phyloP scores from a whole-genome alignment of 768 basidiomycete species.

The Gloeophyllum trabeum region DNA sequence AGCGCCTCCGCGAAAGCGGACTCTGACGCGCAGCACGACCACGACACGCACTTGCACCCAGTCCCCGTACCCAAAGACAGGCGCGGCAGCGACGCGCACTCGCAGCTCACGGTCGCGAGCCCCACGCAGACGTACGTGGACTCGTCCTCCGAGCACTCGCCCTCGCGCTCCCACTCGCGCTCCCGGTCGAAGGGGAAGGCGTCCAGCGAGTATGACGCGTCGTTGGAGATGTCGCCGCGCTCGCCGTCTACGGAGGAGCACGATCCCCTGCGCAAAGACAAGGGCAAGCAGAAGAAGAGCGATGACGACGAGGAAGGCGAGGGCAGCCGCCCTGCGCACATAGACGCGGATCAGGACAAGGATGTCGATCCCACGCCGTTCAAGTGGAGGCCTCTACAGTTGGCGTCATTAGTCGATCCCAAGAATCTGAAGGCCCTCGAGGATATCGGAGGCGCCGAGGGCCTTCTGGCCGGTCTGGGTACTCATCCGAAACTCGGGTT shows the following conservation, averaged over 20 bases:
- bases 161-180: conserved; percentile 9
- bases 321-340: conserved; percentile 12
- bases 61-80: conserved; percentile 17
- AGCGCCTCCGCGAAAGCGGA: conserved; percentile 32
- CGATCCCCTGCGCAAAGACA: conserved; percentile 3
- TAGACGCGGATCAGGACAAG: conserved; percentile 26
- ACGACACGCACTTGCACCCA: conserved; percentile 8
- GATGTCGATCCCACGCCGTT: conserved; percentile 63
- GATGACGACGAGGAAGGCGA: conserved; percentile 13
- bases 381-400: conserved; percentile 53
- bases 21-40: conserved; percentile 14
- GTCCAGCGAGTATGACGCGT: no score
- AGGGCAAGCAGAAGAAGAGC: background rate
- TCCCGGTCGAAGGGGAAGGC: conserved; percentile 6
- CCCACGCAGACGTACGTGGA: conserved; percentile 28
- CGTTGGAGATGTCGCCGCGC: no score
- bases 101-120: conserved; percentile 18
- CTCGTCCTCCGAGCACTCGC: conserved; percentile 18
- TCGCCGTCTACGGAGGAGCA: conserved; percentile 5
- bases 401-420: conserved; percentile 85
- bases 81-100: background rate
- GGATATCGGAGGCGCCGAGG: conserved; percentile 58
- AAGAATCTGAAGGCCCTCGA: conserved; percentile 63
- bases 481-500: conserved; percentile 45
- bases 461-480: conserved; percentile 64